Evolutionary conservation across 2,329 filamentous ascomycete genomes (phyloP).

Genomic region (Pseudocercospora fuligena): DNA sequence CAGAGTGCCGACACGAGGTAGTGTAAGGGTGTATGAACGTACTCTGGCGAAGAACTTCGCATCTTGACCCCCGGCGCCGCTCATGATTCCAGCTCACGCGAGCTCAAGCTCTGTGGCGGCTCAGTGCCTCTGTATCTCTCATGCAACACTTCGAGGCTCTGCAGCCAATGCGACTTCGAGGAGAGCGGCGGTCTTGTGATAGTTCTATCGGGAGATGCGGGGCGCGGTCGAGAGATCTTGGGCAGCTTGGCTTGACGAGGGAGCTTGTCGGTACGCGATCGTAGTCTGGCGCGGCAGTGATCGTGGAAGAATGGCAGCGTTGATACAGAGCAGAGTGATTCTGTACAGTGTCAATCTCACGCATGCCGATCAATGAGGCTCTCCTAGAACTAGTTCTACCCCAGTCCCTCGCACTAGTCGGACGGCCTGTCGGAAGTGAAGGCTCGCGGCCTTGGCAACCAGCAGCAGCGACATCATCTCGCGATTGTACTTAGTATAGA

Average conservation of each 20-base stretch:
- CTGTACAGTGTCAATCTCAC: background rate
- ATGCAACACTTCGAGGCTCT: slow-evolving; percentile 17
- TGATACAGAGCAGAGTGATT: background rate
- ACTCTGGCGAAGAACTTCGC: slow-evolving; percentile 99
- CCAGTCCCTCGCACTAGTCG: background rate
- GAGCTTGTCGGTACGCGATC: background rate
- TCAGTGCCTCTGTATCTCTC: slow-evolving; percentile 12
- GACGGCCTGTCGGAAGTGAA: slow-evolving; percentile 8
- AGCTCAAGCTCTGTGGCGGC: slow-evolving; percentile 10
- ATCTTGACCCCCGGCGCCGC: slow-evolving; percentile 75
- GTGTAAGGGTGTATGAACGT: slow-evolving; percentile 49
- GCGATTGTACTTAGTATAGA: background rate
- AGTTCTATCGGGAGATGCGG: slow-evolving; percentile 16
- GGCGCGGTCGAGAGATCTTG: slow-evolving; percentile 2
- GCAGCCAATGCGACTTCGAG: slow-evolving; percentile 20
- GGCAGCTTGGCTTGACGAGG: background rate
- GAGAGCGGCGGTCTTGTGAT: slow-evolving; percentile 16
- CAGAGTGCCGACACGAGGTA: background rate
- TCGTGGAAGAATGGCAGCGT: background rate
- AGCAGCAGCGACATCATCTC: slow-evolving; percentile 5
- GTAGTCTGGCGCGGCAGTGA: background rate
- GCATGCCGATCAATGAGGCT: slow-evolving; percentile 4
- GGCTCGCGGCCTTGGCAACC: background rate
- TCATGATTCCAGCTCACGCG: slow-evolving; percentile 53
- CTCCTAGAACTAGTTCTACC: background rate